Conservation (phyloP, 1,284 basidiomycete genomes). For the Leucoagaricus sp. region DNA sequence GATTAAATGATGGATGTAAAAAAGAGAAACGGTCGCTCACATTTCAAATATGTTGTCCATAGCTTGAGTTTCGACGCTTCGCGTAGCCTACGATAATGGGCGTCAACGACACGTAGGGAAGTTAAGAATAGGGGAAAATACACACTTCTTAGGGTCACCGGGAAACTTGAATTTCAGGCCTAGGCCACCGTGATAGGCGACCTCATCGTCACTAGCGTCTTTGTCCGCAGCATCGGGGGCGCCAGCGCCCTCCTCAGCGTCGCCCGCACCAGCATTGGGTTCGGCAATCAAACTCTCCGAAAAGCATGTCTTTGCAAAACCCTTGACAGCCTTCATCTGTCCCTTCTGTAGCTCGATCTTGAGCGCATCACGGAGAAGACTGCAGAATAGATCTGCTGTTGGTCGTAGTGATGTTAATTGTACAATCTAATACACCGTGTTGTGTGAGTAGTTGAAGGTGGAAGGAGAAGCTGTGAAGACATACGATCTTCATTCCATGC, state of each 20-base stretch:
- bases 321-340: conserved; percentile 93
- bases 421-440: conserved; percentile 80
- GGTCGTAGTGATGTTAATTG: conserved; percentile 96
- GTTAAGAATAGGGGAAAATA: conserved; percentile 14
- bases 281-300: conserved; percentile 85
- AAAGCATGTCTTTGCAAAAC: conserved; percentile 91
- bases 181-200: conserved; percentile 80
- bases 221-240: conserved; percentile 63
- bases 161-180: conserved; percentile 91
- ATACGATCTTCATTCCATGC: conserved; percentile 93
- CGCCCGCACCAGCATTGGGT: conserved; percentile 49
- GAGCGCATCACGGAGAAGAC: conserved; percentile 85
- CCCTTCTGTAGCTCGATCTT: conserved; percentile 86
- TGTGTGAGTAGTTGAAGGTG: background rate
- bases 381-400: conserved; percentile 94
- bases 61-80: conserved; percentile 98
- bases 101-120: conserved; percentile 3
- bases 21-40: conserved; percentile 42
- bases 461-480: conserved; percentile 30
- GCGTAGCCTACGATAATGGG: conserved; percentile 59
- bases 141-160: conserved; percentile 88
- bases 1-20: background rate
- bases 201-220: conserved; percentile 41
- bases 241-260: conserved; percentile 60
- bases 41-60: conserved; percentile 88